Base-by-base conservation (phyloP, 139 green algal genomes). In the Chlamydomonas eustigma region DNA sequence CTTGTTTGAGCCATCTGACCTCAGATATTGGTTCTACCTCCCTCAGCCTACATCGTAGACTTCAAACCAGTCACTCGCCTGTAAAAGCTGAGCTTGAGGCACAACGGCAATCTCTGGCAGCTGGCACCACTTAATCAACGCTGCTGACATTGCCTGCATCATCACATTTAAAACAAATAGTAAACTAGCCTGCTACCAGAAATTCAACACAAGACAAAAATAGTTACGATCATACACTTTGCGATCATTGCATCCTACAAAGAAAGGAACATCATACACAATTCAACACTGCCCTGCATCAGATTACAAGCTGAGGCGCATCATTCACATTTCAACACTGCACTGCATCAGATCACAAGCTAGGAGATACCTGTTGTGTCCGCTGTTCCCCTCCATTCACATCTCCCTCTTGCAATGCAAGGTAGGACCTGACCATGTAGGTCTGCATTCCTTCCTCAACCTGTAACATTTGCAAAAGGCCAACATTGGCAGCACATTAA, bases 81-180 rank as follows among this genome's bases (percentile, higher is more conserved):
- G 86, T 36, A 97, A 79, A 58, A 96, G 83, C 0, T 84, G 84
- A 2, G 88, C 50, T 76, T 93, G 88, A 25, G 85, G 78, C 38
- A 70, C 76, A 31, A 90, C 79, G 51, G 88, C 88, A 33, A 51
- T 89, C 18, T 96, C 86, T n/a, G 95, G 94, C 78, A 98, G 86
- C 74, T 90, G 85, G 94, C 93, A 98, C 94, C 95, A 97, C 65
- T 79, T 81, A 34, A 82, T 67, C 30, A 94, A 78, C 1, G 78
- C 83, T 30, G 88, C 75, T 25, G 83, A 51, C 51, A 94, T 89
- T 30, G 84, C 87, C 8, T 88, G 79, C 63, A 12, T 6, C 22
- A 28, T 70, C 8, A 18, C 22, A 18, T 30, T 63, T 18, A 18
- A 63, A 63, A 63, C 18, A 24, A 18, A 63, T 63, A 24, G 50